Evolutionary conservation across 2,329 filamentous ascomycete species (phyloP), one percentile per base, ranked within the genome.

Genomic region (Pseudogymnoascus pannorum): DNA sequence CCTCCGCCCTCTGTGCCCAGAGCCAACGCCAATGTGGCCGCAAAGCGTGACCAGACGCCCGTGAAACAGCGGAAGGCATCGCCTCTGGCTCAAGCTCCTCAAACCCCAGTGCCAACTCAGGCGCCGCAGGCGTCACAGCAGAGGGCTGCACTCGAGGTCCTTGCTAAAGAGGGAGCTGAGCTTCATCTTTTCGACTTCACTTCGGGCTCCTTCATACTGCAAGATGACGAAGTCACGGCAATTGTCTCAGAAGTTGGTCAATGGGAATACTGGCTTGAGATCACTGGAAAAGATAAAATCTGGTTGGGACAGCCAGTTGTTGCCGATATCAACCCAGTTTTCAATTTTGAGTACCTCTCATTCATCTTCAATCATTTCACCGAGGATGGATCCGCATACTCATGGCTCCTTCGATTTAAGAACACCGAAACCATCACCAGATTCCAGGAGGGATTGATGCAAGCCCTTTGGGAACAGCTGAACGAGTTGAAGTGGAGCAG

Each of bases 331-430:
- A 97, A 97, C 69, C 94, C 94, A 0, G 92, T 99, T 18, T 99
- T 97, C 79, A 97, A 97, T 76, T 97, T 97, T 67, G 94, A 99
- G 74, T 97, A 93, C 69, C 81, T 96, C n/a, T 97, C 93, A 0
- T 97, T 97, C 73, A 97, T 99, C 70, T 99, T 99, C 82, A 99
- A 99, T 71, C 92, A 97, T 72, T 97, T 96, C 73, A 84, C 88
- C 12, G 82, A 87, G 35, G 91, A 97, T 74, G 91, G 92, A 1
- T 89, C 89, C 1, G 93, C 94, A 4, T 95, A 92, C 73, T 99
- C 94, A 1, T 99, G 94, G 93, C 82, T 99, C 12, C 78, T 99
- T 35, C 87, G 92, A 12, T 99, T 99, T 78, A 91, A 88, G 69
- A 89, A 96, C 67, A 88, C 92, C 68, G 78, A 85, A 18, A 87